Percentiles rank a stretch among this genome's conserved stretches.
Evolutionary conservation across 2,329 filamentous ascomycete species (phyloP).

Genomic region (Xylaria sp.): DNA sequence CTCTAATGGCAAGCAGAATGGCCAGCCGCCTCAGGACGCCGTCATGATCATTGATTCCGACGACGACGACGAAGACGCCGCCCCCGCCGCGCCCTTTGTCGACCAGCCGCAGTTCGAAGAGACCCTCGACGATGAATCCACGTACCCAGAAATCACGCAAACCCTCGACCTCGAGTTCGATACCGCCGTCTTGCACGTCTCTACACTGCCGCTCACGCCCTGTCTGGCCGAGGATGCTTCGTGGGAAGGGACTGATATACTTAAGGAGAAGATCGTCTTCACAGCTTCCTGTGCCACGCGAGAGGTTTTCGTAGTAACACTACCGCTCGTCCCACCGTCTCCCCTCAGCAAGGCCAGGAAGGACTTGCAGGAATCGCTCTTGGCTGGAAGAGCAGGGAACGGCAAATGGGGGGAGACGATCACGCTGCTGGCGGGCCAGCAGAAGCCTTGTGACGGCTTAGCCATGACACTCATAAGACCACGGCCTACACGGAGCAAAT

Average conservation of each 20-base stretch:
- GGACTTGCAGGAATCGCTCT: conserved; percentile 62
- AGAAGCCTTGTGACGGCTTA: conserved; percentile 64
- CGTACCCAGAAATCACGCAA: conserved; percentile 67
- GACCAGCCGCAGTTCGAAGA: conserved; percentile 71
- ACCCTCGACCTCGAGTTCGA: conserved; percentile 70
- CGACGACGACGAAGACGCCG: conserved; percentile 66
- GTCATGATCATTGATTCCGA: conserved; percentile 74
- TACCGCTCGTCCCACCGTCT: conserved; percentile 71
- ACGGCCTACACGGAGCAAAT: conserved; percentile 52
- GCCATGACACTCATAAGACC: conserved; percentile 64
- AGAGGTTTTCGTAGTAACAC: conserved; percentile 66
- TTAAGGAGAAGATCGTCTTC: conserved; percentile 70
- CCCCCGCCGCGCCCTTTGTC: conserved; percentile 51
- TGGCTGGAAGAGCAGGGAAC: conserved; percentile 66
- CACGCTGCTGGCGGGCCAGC: conserved; percentile 64
- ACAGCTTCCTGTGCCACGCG: conserved; percentile 68
- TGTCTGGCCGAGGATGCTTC: conserved; percentile 62
- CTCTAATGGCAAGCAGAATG: conserved; percentile 62
- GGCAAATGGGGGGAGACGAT: conserved; percentile 73
- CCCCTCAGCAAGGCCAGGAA: conserved; percentile 67
- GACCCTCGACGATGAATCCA: conserved; percentile 58
- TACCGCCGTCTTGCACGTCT: conserved; percentile 65
- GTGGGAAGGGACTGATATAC: conserved; percentile 58
- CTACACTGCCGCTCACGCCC: conserved; percentile 64
- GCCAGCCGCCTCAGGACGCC: conserved; percentile 58